Evolutionary conservation across 768 basidiomycete genomes (phyloP), one percentile per base, ranked within the genome.

Genomic region (Phylloporus scabripes): DNA sequence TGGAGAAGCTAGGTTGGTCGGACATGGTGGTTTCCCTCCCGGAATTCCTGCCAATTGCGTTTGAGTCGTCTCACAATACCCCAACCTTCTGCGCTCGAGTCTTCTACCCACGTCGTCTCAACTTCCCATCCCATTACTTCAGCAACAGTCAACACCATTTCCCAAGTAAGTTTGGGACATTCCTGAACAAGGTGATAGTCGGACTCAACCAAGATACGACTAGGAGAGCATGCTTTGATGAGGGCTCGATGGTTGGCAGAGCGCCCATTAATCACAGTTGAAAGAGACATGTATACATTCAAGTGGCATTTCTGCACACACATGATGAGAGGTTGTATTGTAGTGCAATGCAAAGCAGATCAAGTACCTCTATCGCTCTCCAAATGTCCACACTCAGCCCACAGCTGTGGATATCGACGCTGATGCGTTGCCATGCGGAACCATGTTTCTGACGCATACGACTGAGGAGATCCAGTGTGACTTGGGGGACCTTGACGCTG

Each of bases 391-490:
- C 73, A 52, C 86, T 91, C 55, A 93, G 69, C 0, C 91, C 89
- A 60, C 92, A 97, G 40, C 87, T 90, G 65, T 99, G 95, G 57
- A 99, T 65, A 63, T 95, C 92, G 41, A 97, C 68, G 58, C 83
- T 94, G 61, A 96, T 82, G 17, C 61, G 63, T 42, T 70, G 67
- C 78, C 86, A 93, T 20, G 65, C 68, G 7, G 70, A 64, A 5
- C 80, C 78, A 48, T 87, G 74, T 60, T 75, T 79, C 53, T 72
- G 65, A 43, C 75, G 68, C 75, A 92, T 79, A 38, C 71, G 71
- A 24, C 70, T 67, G 20, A 98, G 64, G 29, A 92, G 65, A 15
- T 86, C 81, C 26, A 81, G 55, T 1, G 91, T 92, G 48, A 72
- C 81, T 58, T 80, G 72, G 38, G 82, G 82, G 9, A 80, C 75